Conservation (phyloP, 306 rosid genomes). For the Amphicarpaea edgeworthii region DNA sequence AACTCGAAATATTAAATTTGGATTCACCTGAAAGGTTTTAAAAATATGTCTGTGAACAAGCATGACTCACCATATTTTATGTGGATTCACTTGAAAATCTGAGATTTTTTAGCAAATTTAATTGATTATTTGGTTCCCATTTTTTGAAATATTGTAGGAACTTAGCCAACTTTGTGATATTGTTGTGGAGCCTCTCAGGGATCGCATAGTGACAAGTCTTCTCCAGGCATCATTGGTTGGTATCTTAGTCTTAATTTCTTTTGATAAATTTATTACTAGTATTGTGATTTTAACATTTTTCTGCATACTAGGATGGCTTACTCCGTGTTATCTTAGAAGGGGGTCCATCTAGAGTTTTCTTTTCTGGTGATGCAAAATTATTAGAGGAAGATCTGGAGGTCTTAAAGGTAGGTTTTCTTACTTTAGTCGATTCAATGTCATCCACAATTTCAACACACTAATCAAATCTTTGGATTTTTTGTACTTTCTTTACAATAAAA, state of each 20-base stretch:
- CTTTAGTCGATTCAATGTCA: conserved; percentile 32
- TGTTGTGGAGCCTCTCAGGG: conserved; percentile 96
- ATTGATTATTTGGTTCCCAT: conserved; percentile 35
- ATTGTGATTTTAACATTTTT: conserved; percentile 39
- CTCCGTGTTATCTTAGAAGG: conserved; percentile 93
- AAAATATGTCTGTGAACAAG: not conserved
- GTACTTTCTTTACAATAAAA: not conserved
- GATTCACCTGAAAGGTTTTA: not conserved
- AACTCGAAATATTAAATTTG: not conserved
- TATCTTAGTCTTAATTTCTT: conserved; percentile 38
- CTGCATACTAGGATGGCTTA: conserved; percentile 82
- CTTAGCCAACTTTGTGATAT: conserved; percentile 87
- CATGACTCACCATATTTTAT: not conserved
- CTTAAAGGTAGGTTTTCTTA: conserved; percentile 69
- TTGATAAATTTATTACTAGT: conserved; percentile 34
- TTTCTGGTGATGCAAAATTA: conserved; percentile 71
- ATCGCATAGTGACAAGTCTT: conserved; percentile 94
- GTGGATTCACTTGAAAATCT: conserved; percentile 38
- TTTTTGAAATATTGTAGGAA: conserved; percentile 62
- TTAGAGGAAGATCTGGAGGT: conserved; percentile 94
- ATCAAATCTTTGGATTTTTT: conserved; percentile 8
- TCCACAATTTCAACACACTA: not conserved
- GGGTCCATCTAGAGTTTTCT: conserved; percentile 82
- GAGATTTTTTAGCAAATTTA: not conserved
- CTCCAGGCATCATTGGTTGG: conserved; percentile 96